Conservation (phyloP, 2,329 filamentous ascomycete genomes). For the Fusarium xyrophilum region DNA sequence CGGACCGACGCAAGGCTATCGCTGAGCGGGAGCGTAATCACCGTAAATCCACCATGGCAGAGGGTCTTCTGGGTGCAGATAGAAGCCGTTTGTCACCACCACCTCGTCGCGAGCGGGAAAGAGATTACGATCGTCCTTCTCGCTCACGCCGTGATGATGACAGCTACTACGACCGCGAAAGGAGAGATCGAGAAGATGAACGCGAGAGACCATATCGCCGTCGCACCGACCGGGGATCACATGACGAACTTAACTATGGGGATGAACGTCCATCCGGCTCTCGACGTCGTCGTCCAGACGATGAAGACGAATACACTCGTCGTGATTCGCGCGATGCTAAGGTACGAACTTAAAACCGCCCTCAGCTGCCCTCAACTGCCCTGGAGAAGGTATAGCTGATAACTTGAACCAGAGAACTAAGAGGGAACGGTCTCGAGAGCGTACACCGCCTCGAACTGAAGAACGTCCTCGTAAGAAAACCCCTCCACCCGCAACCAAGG, state of each 20-base stretch:
- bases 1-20: slow-evolving; percentile 90
- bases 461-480: slow-evolving; percentile 64
- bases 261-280: slow-evolving; percentile 71
- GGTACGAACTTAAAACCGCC: slow-evolving; percentile 50
- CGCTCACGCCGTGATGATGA: slow-evolving; percentile 67
- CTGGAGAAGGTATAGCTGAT: slow-evolving; percentile 38
- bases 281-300: slow-evolving; percentile 79
- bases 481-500: slow-evolving; percentile 54
- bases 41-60: slow-evolving; percentile 77
- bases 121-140: slow-evolving; percentile 57
- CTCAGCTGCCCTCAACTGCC: background rate
- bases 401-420: slow-evolving; percentile 58
- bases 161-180: slow-evolving; percentile 82
- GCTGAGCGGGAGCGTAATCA: slow-evolving; percentile 94
- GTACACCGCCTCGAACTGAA: slow-evolving; percentile 63
- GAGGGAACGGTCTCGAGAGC: slow-evolving; percentile 66
- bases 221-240: slow-evolving; percentile 74
- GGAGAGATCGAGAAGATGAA: slow-evolving; percentile 87
- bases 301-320: slow-evolving; percentile 73
- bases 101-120: slow-evolving; percentile 39
- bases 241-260: slow-evolving; percentile 91
- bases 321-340: slow-evolving; percentile 73
- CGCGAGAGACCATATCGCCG: slow-evolving; percentile 87
- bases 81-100: slow-evolving; percentile 55
- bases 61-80: slow-evolving; percentile 63